phyloP scores from a whole-genome alignment of 306 rosid species.

The Gleditsia sinensis region DNA sequence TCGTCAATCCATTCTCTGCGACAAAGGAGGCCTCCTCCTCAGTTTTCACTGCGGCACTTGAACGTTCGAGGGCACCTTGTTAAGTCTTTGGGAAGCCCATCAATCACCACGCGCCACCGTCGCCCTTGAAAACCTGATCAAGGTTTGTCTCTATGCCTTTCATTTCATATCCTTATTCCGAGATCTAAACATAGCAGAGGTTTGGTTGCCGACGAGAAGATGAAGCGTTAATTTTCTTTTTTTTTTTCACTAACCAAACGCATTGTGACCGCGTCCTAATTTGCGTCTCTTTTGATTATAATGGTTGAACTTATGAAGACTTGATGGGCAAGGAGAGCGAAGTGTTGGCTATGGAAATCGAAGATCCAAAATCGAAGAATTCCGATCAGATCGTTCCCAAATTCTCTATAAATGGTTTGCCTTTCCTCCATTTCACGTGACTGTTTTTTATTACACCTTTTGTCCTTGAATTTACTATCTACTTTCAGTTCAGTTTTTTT shows the following conservation, averaged over 20 bases:
- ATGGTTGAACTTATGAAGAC: slow-evolving; percentile 27
- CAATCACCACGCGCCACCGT: not conserved
- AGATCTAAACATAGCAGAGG: slow-evolving; percentile 23
- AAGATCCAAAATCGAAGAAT: slow-evolving; percentile 48
- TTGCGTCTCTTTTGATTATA: not conserved
- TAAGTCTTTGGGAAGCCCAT: not conserved
- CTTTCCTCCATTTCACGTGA: not conserved
- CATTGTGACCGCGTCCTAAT: slow-evolving; percentile 14
- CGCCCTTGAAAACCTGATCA: not conserved
- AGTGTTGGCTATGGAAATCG: slow-evolving; percentile 77
- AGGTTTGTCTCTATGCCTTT: slow-evolving; percentile 20
- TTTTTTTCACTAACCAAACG: slow-evolving; percentile 12
- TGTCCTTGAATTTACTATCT: not conserved
- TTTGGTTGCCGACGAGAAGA: not conserved
- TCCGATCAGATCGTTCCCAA: slow-evolving; percentile 70
- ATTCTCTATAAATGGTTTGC: slow-evolving; percentile 78
- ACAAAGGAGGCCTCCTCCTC: not conserved
- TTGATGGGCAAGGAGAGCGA: slow-evolving; percentile 59
- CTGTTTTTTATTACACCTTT: not conserved
- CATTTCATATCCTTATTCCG: not conserved
- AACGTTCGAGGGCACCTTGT: not conserved
- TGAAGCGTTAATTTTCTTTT: not conserved
- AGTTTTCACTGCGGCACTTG: not conserved
- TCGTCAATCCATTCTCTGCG: not conserved
- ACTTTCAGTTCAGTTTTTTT: not conserved